Evolutionary conservation across 805 yeast genomes (phyloP).

Genomic region (Wickerhamiella slavikovae): DNA sequence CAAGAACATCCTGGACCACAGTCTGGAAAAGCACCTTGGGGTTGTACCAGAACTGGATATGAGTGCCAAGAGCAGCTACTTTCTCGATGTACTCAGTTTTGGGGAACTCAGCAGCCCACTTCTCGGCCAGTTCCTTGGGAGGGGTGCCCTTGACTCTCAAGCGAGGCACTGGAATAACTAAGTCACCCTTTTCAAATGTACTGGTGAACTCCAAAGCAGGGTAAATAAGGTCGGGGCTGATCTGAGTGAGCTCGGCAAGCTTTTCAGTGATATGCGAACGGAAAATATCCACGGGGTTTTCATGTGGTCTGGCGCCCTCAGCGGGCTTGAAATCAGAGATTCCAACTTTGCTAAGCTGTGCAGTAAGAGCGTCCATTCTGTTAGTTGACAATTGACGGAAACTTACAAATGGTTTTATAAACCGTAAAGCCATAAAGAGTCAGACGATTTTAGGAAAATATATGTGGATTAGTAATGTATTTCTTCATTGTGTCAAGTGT

Average conservation of each 20-base stretch:
- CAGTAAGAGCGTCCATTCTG: too few species aligned
- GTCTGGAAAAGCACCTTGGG: slow-evolving; percentile 43
- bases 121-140: slow-evolving; percentile 49
- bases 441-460: too few species aligned
- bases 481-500: too few species aligned
- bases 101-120: slow-evolving; percentile 65
- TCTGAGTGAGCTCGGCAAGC: slow-evolving; percentile 51
- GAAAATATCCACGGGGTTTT: slow-evolving; percentile 68
- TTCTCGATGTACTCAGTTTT: slow-evolving; percentile 44
- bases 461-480: too few species aligned
- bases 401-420: too few species aligned
- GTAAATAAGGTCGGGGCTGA: slow-evolving; percentile 45
- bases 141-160: slow-evolving; percentile 63
- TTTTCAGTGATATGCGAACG: slow-evolving; percentile 78
- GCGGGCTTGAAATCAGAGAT: slow-evolving; percentile 7
- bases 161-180: slow-evolving; percentile 82
- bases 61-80: slow-evolving; percentile 73
- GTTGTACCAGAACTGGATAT: slow-evolving; percentile 72
- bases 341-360: slow-evolving; percentile 11
- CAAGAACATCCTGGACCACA: slow-evolving; percentile 49
- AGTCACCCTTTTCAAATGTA: slow-evolving; percentile 78
- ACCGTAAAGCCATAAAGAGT: too few species aligned
- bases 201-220: slow-evolving; percentile 78
- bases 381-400: too few species aligned
- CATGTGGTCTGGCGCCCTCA: slow-evolving; percentile 48